Evolutionary conservation across 352 stramenopile species (phyloP), one percentile per base, ranked within the genome.

Genomic region (Pythium brassicae): DNA sequence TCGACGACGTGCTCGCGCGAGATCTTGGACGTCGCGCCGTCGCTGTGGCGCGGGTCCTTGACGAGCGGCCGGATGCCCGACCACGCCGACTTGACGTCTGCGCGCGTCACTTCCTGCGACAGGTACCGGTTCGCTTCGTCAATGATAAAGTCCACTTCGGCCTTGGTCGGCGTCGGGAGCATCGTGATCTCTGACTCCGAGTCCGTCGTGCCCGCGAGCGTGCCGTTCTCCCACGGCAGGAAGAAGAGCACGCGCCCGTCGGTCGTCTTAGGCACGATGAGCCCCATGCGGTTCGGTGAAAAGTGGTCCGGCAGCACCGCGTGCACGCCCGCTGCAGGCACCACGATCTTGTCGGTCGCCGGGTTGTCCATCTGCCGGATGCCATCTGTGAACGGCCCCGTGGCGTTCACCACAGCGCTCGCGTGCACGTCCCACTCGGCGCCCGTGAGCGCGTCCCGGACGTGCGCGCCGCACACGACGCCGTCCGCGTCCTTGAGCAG

Each of bases 211-310:
- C 93, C 94, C 10, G 87, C 86, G 19, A 98, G 72, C 50, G 94
- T 98, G 57, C 84, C 88, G 40, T 91, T 98, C 68, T 96, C 87
- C 95, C 95, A 99, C 23, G 95, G 95, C 59, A 99, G 64, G 74
- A 99, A 98, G 80, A 99, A 99, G 23, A 94, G 58, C 59, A 95
- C 86, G 55, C 94, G 86, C 27, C 92, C 92, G 62, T 99, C 95
- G 34, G 83, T 92, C 11, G 95, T 98, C 66, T 97, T 98, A 49
- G 95, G 95, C 48, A 98, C 92, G 65, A 99, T 98, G 19, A 98
- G 71, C 1, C 95, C 95, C 90, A 98, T 98, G 55, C 81, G 87
- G 63, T 89, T 82, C 19, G 95, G 95, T 53, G 86, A 97, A 57
- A 97, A 98, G 74, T 98, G 91, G 70, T 97, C 92, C 2, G 94